phyloP scores from a whole-genome alignment of 441 rosid genomes.

The Erodium moschatum region DNA sequence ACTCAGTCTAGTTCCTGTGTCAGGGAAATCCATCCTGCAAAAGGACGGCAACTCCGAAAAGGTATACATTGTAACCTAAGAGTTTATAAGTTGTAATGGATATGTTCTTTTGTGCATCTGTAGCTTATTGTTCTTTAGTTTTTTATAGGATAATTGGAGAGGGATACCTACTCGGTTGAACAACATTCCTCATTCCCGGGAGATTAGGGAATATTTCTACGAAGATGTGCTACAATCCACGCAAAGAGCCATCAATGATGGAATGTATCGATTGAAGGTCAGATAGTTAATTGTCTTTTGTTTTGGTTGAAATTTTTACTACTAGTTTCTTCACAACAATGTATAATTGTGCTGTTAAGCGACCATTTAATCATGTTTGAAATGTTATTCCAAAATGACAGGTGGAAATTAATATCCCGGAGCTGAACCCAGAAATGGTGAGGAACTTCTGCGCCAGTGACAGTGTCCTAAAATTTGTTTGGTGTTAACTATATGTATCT shows the following conservation, averaged over 20 bases:
- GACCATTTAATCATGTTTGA: neutral
- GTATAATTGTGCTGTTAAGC: neutral
- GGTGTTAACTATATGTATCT: conserved; percentile 23
- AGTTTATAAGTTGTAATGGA: neutral
- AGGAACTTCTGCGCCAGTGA: conserved; percentile 16
- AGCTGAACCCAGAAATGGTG: conserved; percentile 92
- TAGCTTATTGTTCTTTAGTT: conserved; percentile 30
- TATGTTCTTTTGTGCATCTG: neutral
- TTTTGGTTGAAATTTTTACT: conserved; percentile 1
- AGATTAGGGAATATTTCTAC: conserved; percentile 81
- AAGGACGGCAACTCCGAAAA: conserved; percentile 28
- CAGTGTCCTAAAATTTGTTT: conserved; percentile 4
- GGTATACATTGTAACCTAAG: conserved; percentile 17
- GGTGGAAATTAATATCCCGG: conserved; percentile 91
- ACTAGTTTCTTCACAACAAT: neutral
- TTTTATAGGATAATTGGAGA: conserved; percentile 69
- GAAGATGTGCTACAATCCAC: conserved; percentile 80
- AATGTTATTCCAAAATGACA: conserved; percentile 26
- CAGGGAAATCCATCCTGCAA: conserved; percentile 31
- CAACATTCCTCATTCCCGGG: conserved; percentile 89
- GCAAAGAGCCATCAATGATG: conserved; percentile 58
- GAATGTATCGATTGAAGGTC: conserved; percentile 71
- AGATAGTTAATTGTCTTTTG: conserved; percentile 6
- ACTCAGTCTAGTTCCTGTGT: conserved; percentile 16
- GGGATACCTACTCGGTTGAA: conserved; percentile 90